Base-by-base conservation (phyloP, 1,139 yeast genomes). In the Lodderomyces beijingensis region DNA sequence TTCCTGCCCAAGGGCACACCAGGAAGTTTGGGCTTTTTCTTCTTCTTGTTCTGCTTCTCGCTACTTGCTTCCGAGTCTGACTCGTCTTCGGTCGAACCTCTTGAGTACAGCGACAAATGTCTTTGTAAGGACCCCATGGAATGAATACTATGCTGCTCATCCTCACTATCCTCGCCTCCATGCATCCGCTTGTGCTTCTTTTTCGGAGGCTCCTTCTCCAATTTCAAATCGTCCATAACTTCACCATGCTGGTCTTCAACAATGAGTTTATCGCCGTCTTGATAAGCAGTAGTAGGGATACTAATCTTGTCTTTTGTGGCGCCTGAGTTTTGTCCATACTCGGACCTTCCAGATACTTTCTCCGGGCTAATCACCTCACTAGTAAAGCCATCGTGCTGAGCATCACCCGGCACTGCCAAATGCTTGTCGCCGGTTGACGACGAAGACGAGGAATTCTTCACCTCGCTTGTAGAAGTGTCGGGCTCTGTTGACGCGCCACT, bases 181-280 rank as follows among this genome's bases (percentile, higher is more conserved):
- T 12, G 14, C 22, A 16, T 22, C 13, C 22, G 10, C 15, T 34
- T 19, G 28, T n/a, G 26, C 20, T 26, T 23, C 16, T 8, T 10
- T n/a, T n/a, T n/a, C n/a, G n/a, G n/a, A 19, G 21, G 21, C 10
- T 8, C 7, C 7, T 23, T 16, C 3, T 41, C 46, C 28, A 52
- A 35, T 11, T 56, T 55, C 16, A 63, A 40, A 3, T 61, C 49
- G 43, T 75, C 77, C 30, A 89, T 50, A 27, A 87, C 69, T 42
- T 89, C 96, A 35, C 97, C 97, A 35, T 77, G 69, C 38, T 71
- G 74, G 55, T 87, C 93, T 52, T 89, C 98, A 39, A 89, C 66
- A 35, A 89, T 73, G 28, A 88, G 55, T 27, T 70, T 63, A 27
- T 64, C 50, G 17, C 95, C 95, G 49, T 86, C 95, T 39, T 76